Percentiles rank a stretch among this genome's conserved stretches.
phyloP scores from a whole-genome alignment of 257 asterid species.

The Solanum megistacrolobum region DNA sequence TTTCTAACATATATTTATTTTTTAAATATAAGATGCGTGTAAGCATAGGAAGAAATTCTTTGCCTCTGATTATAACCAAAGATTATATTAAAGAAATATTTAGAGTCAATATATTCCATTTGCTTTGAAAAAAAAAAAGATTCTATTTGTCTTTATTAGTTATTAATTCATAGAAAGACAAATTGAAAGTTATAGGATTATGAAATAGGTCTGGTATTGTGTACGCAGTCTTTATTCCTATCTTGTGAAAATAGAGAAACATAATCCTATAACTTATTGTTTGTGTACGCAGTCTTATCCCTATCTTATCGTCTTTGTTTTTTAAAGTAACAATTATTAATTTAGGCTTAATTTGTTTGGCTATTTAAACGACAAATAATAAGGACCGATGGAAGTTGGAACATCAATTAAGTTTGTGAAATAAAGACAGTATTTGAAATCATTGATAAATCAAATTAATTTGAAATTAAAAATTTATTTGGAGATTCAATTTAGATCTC shows the following conservation, averaged over 20 bases:
- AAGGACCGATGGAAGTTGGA: neutral
- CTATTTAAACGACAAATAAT: neutral
- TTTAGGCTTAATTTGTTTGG: neutral
- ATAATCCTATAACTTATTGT: no score
- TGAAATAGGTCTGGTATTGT: no score
- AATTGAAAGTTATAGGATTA: neutral
- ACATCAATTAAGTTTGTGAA: neutral
- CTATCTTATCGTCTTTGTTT: neutral
- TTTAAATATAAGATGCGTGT: neutral
- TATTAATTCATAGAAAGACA: neutral
- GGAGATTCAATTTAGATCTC: neutral
- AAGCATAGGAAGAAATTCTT: conserved; percentile 8
- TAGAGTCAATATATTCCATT: neutral
- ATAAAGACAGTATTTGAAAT: neutral
- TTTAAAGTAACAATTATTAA: neutral
- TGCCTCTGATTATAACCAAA: conserved; percentile 24
- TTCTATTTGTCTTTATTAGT: neutral
- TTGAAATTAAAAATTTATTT: no score
- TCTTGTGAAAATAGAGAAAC: neutral
- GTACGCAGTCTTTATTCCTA: neutral
- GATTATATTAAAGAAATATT: neutral
- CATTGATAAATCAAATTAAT: neutral
- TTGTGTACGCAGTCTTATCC: no score
- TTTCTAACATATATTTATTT: neutral
- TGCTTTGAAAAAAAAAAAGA: neutral